Evolutionary conservation across 2,329 filamentous ascomycete genomes (phyloP), one percentile per base, ranked within the genome.

Genomic region (Beauveria bassiana): DNA sequence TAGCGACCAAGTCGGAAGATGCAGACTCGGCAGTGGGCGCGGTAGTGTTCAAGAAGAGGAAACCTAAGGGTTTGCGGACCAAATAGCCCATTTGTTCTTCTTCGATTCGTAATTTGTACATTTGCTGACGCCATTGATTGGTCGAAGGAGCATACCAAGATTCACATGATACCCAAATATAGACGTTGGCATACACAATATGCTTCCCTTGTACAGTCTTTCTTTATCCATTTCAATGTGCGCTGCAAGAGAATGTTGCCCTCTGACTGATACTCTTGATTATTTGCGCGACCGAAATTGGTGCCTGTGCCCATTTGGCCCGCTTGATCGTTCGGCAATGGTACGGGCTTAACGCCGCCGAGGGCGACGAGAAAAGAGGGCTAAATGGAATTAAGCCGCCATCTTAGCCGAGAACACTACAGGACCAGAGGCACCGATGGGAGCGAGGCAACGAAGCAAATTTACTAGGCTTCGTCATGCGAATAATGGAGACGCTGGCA

Each of bases 11-110:
- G 69, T 70, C 75, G 54, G 80, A 69, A 18, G 63, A 43, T 20
- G 65, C 67, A 34, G 68, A 65, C 24, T 57, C 71, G 3, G 69
- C 77, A 12, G 78, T 82, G 3, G 52, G 59, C 22, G 77, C 80
- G 3, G 81, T 91, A 2, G 77, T 91, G 3, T 95, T 93, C 74
- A 93, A 93, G 75, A 93, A 92, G 76, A 79, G 90, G 59, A 93
- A 91, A 70, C 79, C 85, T 16, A 88, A 86, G 77, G 83, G 80
- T 56, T 78, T 86, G 42, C 81, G 85, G 22, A 49, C 50, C 28
- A 61, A 58, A 51, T 62, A 59, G 54, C 43, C 8, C 9, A n/a
- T 24, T 16, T 22, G 2, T 22, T 34, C 26, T 43, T 54, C 2
- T 34, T 24, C 7, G 28, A 16, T 9, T 22, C 3, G 18, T 47